Evolutionary conservation across 1,284 basidiomycete genomes (phyloP).

Genomic region (Coniferiporia sulphurascens): DNA sequence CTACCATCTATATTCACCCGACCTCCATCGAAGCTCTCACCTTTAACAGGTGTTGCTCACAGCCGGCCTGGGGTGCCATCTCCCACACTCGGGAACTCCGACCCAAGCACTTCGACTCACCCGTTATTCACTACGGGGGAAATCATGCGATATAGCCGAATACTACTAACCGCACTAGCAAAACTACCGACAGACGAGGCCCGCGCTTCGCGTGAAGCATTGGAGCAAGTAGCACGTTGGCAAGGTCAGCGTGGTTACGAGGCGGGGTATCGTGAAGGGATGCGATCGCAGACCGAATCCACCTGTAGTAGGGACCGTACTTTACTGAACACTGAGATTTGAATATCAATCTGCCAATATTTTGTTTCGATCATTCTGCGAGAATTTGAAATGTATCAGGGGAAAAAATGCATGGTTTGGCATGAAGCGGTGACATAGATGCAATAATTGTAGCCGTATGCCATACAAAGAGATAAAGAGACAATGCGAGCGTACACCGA

Average conservation of each 20-base stretch:
- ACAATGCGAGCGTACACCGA: constrained; percentile 27
- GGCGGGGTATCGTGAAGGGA: constrained; percentile 1
- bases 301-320: background rate
- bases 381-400: background rate
- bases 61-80: background rate
- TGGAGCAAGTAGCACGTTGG: background rate
- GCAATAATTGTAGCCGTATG: constrained; percentile 40
- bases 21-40: background rate
- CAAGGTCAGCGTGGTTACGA: constrained; percentile 1
- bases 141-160: background rate
- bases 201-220: background rate
- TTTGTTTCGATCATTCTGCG: background rate
- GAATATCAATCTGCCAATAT: background rate
- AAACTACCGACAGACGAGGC: constrained; percentile 1
- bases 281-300: background rate
- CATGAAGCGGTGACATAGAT: constrained; percentile 36
- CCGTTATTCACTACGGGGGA: background rate
- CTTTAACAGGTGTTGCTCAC: background rate
- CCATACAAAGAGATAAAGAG: constrained; percentile 33
- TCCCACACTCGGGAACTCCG: background rate
- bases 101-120: background rate
- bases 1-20: background rate
- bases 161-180: background rate
- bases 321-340: background rate
- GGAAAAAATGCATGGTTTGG: constrained; percentile 38